Evolutionary conservation across 352 stramenopile genomes (phyloP).

Genomic region (Phytopythium oedochilum): DNA sequence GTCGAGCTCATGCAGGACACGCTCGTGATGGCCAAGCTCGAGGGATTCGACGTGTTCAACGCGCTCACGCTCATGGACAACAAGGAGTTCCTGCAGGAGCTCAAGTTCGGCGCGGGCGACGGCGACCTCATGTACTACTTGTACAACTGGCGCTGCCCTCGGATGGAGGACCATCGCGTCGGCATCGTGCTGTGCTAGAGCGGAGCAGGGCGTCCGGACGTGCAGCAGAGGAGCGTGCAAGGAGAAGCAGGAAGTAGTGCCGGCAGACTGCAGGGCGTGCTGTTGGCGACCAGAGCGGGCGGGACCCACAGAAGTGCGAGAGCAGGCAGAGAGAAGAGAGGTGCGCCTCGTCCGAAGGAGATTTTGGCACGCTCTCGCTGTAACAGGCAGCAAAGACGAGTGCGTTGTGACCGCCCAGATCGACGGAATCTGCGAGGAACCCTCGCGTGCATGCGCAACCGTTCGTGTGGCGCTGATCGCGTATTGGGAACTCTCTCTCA

Average conservation of each 20-base stretch:
- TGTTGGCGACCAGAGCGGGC: too few relatives aligned
- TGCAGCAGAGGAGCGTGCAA: too few relatives aligned
- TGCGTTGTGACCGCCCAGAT: not conserved
- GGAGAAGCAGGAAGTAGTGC: too few relatives aligned
- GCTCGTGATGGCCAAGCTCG: conserved; percentile 60
- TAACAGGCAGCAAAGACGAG: conserved; percentile 1
- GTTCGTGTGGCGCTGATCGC: not conserved
- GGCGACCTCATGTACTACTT: conserved; percentile 74
- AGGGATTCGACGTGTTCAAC: conserved; percentile 70
- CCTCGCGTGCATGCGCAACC: not conserved
- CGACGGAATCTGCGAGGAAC: conserved; percentile 1
- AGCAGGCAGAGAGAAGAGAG: not conserved
- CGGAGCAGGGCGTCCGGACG: too few relatives aligned
- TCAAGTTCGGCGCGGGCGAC: conserved; percentile 57
- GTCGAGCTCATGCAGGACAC: conserved; percentile 46
- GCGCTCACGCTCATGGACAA: conserved; percentile 71
- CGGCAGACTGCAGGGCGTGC: too few relatives aligned
- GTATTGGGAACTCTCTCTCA: not conserved
- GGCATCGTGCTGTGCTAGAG: conserved; percentile 62
- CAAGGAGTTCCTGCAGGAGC: conserved; percentile 45
- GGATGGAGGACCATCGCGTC: conserved; percentile 40
- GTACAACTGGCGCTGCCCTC: conserved; percentile 75
- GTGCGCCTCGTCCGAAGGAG: not conserved
- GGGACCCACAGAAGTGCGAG: too few relatives aligned
- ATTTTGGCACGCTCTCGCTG: not conserved